Conservation (phyloP, 305 asterid species). For the Fraxinus ornus region DNA sequence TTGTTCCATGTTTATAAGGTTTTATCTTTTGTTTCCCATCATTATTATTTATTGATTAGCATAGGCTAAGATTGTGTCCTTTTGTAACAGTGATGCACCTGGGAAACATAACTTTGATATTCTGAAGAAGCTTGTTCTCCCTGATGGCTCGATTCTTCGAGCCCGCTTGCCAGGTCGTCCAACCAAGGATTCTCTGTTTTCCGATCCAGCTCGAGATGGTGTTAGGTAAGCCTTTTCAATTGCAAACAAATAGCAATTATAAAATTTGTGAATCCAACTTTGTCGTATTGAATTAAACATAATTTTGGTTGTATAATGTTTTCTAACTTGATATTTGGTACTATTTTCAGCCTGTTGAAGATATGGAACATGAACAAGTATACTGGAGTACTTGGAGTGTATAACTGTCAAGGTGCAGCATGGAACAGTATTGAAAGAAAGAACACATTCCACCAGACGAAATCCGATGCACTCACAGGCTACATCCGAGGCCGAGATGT, state of each 20-base stretch:
- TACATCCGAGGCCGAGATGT: conserved; percentile 44
- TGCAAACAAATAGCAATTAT: background rate
- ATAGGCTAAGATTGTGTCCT: conserved; percentile 13
- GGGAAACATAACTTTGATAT: conserved; percentile 4
- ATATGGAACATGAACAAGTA: conserved; percentile 57
- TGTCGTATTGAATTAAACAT: background rate
- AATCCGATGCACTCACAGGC: conserved; percentile 37
- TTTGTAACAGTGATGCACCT: conserved; percentile 34
- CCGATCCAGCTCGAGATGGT: conserved; percentile 1
- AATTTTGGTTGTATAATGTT: background rate
- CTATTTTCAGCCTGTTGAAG: conserved; percentile 39
- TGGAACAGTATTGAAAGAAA: conserved; percentile 44
- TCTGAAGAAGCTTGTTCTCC: background rate
- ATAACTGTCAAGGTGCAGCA: conserved; percentile 61
- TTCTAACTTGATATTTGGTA: background rate
- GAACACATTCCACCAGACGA: conserved; percentile 43
- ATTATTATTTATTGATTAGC: background rate
- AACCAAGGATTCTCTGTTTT: background rate
- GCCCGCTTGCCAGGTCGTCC: conserved; percentile 2
- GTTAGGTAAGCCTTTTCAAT: background rate
- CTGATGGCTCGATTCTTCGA: background rate
- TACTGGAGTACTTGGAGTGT: conserved; percentile 49
- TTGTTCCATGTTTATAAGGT: no score
- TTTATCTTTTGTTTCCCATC: background rate
- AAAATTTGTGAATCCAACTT: background rate